Conservation (phyloP, 1,284 basidiomycete species). For the Ganoderma leucocontextum region DNA sequence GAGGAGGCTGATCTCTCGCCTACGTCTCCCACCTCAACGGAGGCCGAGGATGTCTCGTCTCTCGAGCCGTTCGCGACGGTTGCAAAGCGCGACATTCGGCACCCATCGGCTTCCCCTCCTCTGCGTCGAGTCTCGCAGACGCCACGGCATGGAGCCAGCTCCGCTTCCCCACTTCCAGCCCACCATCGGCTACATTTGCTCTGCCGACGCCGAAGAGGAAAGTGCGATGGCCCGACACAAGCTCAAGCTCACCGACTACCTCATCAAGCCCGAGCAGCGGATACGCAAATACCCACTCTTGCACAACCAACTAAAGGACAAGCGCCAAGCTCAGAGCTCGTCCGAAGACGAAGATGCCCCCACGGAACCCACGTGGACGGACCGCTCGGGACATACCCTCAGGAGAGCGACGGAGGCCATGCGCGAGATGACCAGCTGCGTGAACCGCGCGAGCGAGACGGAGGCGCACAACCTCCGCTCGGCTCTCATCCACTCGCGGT, state of each 20-base stretch:
- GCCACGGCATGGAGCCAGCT: constrained; percentile 15
- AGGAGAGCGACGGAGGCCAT: constrained; percentile 61
- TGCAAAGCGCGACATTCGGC: constrained; percentile 35
- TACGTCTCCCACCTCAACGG: constrained; percentile 18
- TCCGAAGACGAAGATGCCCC: not conserved
- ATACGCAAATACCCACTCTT: constrained; percentile 93
- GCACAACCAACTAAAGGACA: constrained; percentile 71
- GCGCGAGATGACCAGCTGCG: constrained; percentile 63
- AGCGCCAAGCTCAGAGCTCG: constrained; percentile 44
- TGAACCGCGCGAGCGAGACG: constrained; percentile 57
- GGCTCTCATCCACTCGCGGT: constrained; percentile 73
- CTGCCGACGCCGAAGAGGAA: constrained; percentile 20
- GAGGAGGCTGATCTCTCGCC: constrained; percentile 16
- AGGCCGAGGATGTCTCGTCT: constrained; percentile 13
- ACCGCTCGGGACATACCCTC: constrained; percentile 8
- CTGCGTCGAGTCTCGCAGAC: constrained; percentile 4
- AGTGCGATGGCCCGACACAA: constrained; percentile 41
- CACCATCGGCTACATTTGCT: constrained; percentile 15
- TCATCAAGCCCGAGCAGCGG: constrained; percentile 91
- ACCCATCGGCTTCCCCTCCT: constrained; percentile 22
- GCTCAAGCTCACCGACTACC: constrained; percentile 79
- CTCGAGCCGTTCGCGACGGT: constrained; percentile 13
- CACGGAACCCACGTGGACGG: not conserved
- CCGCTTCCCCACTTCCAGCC: constrained; percentile 21
- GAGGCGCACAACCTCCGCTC: constrained; percentile 72